A percentile compares a stretch with the other conserved stretches of the same genome.
Evolutionary conservation across 1,284 basidiomycete genomes (phyloP).

Genomic region (Sanghuangporus sanghuang): DNA sequence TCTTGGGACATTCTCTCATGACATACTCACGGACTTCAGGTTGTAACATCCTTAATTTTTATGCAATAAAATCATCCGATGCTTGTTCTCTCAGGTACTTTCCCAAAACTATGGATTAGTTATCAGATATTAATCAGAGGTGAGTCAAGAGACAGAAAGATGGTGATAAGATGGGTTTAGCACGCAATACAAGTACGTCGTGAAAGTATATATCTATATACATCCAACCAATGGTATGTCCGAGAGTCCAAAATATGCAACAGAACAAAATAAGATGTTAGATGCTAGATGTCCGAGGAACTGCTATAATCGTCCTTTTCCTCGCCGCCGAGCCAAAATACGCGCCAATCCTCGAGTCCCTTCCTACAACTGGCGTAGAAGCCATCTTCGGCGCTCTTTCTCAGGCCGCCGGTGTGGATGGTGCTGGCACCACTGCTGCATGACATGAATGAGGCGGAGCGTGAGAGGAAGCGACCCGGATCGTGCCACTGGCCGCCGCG

Average conservation of each 20-base stretch:
- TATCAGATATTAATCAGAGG: neutral
- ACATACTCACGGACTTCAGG: conserved; percentile 7
- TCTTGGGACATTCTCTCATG: neutral
- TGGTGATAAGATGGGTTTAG: neutral
- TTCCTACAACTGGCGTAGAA: conserved; percentile 71
- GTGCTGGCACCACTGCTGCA: conserved; percentile 44
- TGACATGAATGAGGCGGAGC: conserved; percentile 38
- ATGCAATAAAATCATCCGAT: neutral
- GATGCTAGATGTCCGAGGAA: conserved; percentile 19
- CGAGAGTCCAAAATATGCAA: neutral
- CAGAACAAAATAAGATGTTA: neutral
- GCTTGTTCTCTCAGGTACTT: neutral
- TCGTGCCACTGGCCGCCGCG: conserved; percentile 69
- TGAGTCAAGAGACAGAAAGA: neutral
- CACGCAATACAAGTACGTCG: neutral
- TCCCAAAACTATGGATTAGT: neutral
- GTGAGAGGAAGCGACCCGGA: conserved; percentile 33
- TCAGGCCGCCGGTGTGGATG: conserved; percentile 37
- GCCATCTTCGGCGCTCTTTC: conserved; percentile 50
- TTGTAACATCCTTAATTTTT: conserved; percentile 9
- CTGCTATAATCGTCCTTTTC: conserved; percentile 28
- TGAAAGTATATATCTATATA: neutral
- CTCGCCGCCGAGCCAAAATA: conserved; percentile 72
- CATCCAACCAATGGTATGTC: neutral
- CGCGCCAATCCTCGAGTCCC: conserved; percentile 64